Evolutionary conservation across 441 rosid species (phyloP), one percentile per base, ranked within the genome.

Genomic region (Pelargonium myrrhifolium): DNA sequence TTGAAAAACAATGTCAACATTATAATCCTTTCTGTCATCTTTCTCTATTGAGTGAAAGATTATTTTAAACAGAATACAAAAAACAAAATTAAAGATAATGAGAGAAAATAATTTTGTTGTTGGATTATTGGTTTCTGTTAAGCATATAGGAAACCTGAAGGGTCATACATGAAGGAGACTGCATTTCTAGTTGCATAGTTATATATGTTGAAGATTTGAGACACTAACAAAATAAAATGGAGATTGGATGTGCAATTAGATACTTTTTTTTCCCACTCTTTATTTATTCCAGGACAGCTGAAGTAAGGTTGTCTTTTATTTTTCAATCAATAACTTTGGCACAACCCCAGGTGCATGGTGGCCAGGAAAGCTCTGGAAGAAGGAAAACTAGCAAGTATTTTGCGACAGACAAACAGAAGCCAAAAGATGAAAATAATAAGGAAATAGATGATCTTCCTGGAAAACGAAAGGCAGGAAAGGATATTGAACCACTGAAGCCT

Each of bases 311-410:
- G 8, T 51, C 8, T 51, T 15, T 56, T 10, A 18, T 56, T 56
- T 21, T 18, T 18, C 20, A 15, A 51, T 51, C 21, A 51, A 18
- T 18, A 6, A 56, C 10, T 65, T 39, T 74, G 67, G 47, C 58
- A 64, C 56, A 66, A 35, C 65, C 51, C 68, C 68, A 84, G 89
- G 84, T 71, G 58, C 70, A 69, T 67, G 86, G 72, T 70, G 84
- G 75, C 68, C 76, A 75, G 75, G 91, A 83, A 68, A 71, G 72
- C 78, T 77, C 87, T 18, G 75, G 83, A 66, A 83, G 99, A 67
- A 86, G 82, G 77, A 94, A 89, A 82, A 94, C 97, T 53, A 94
- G 99, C 91, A 94, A 86, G 85, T 94, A 89, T 78, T 91, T 94
- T 87, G 83, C 83, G 55, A 76, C 84, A 9, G 91, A 84, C 5